These are phyloP conservation scores for Saksenaea vasiformis DNA, from an alignment of 371 early-diverging fungal species.

Conservation along the genomic window DNA sequence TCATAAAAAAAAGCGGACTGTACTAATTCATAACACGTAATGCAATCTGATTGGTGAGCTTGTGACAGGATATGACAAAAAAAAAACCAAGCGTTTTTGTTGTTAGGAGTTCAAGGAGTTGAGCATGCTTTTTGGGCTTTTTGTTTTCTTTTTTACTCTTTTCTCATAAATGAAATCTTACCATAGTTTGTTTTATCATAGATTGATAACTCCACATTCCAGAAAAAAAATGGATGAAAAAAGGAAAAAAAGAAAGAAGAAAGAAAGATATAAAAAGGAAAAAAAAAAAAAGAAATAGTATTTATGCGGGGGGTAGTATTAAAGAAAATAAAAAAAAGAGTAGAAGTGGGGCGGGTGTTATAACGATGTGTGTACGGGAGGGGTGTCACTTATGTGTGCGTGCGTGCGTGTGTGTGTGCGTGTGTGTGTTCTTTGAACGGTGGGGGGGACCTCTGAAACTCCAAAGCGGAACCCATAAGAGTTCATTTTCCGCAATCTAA, in stretches of 20 bases:
- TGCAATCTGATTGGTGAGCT: background rate
- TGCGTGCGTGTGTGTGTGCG: no score
- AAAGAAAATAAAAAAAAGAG: background rate
- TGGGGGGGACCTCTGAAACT: constrained; percentile 2
- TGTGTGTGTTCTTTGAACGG: background rate
- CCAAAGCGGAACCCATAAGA: constrained; percentile 7
- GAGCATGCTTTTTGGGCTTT: background rate
- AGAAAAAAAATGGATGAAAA: background rate
- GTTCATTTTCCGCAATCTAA: constrained; percentile 4
- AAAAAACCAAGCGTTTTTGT: background rate
- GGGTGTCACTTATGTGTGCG: no score
- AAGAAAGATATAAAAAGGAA: background rate
- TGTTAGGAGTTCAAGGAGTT: constrained; percentile 5
- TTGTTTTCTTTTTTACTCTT: background rate
- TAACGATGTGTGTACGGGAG: no score
- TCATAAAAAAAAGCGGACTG: constrained; percentile 1
- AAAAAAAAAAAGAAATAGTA: background rate
- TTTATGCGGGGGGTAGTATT: no score
- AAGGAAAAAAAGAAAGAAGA: background rate
- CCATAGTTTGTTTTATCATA: background rate
- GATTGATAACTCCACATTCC: background rate
- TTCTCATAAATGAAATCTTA: background rate
- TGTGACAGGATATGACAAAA: constrained; percentile 7
- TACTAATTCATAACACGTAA: background rate
- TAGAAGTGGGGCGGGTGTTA: background rate